These are phyloP conservation scores for Veloporphyrellus conicus DNA, from an alignment of 1,284 basidiomycete genomes.

Conservation along the genomic window DNA sequence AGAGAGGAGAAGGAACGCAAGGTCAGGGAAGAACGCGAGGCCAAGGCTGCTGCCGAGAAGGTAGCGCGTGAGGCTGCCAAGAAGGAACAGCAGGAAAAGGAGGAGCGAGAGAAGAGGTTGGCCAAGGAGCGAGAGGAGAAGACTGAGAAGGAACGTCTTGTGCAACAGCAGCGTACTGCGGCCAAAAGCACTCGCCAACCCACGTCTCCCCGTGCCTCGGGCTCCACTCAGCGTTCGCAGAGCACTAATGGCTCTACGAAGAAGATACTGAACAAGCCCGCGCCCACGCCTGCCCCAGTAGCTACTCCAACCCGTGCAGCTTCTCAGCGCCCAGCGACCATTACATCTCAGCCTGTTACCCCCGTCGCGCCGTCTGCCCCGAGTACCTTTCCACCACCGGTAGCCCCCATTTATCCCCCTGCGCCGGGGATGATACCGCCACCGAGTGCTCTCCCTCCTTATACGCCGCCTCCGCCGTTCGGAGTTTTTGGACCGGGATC, in stretches of 20 bases:
- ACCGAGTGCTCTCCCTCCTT: constrained; percentile 45
- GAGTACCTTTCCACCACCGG: constrained; percentile 31
- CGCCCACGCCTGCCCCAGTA: constrained; percentile 28
- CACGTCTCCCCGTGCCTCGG: constrained; percentile 49
- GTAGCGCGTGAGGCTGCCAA: constrained; percentile 44
- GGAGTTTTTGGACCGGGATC: constrained; percentile 44
- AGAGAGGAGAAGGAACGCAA: constrained; percentile 61
- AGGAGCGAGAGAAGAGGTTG: constrained; percentile 53
- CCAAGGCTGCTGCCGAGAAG: constrained; percentile 50
- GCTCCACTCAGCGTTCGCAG: constrained; percentile 44
- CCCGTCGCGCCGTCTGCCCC: constrained; percentile 32
- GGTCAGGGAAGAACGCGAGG: constrained; percentile 54
- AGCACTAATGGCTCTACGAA: constrained; percentile 45
- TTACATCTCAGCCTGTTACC: constrained; percentile 33
- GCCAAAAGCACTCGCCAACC: constrained; percentile 42
- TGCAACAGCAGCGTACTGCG: constrained; percentile 41
- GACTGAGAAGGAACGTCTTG: constrained; percentile 45
- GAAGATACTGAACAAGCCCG: constrained; percentile 48
- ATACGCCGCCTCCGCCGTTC: constrained; percentile 46
- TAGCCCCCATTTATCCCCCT: constrained; percentile 47
- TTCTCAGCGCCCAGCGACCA: constrained; percentile 27
- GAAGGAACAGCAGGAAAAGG: constrained; percentile 57
- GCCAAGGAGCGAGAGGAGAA: constrained; percentile 61
- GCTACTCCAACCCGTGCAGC: constrained; percentile 27
- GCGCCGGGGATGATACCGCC: constrained; percentile 43